Base-by-base conservation (phyloP, 441 rosid species). In the Jatropha podagrica region DNA sequence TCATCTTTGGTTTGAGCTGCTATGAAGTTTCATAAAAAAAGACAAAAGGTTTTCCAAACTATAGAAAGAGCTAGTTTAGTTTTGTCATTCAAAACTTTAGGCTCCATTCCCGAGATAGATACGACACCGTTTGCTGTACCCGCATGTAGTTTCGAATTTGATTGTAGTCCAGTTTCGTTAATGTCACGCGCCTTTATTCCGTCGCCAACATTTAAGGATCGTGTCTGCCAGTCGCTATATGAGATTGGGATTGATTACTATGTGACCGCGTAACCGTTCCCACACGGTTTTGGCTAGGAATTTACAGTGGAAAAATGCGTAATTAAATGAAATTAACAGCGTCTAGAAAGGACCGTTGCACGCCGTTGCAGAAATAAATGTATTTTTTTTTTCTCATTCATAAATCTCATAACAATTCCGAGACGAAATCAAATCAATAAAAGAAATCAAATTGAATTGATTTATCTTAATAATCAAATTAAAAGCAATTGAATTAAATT, bases 101-200 rank as follows among this genome's bases (percentile, higher is more conserved):
- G 68, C 65, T 67, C n/a, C 73, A 68, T 65, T 69, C 61, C 78
- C 78, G 68, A 75, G 23, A 11, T 23, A 11, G 40, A 68, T 69
- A 69, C 74, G 69, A 68, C 78, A 52, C 68, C 78, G 74, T 69
- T 49, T n/a, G 42, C 0, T n/a, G 12, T n/a, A 18, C 67, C 56
- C 7, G 13, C 11, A 8, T 20, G 3, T 6, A 44, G 2, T 20
- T 7, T 10, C 17, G 38, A 7, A 2, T 51, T 49, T 46, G 4
- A 12, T 3, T 4, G 49, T 12, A 69, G 49, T 49, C 44, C 14
- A 41, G 44, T 2, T 4, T 41, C 32, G 62, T 20, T 18, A 49
- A 60, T 5, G 42, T 13, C 78, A 76, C 74, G 78, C 78, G 63
- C 63, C 67, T 7, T 62, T 23, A 52, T 44, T 18, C 42, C 15